phyloP scores from a whole-genome alignment of 176 grass and related monocot species.

The Oryza meridionalis region DNA sequence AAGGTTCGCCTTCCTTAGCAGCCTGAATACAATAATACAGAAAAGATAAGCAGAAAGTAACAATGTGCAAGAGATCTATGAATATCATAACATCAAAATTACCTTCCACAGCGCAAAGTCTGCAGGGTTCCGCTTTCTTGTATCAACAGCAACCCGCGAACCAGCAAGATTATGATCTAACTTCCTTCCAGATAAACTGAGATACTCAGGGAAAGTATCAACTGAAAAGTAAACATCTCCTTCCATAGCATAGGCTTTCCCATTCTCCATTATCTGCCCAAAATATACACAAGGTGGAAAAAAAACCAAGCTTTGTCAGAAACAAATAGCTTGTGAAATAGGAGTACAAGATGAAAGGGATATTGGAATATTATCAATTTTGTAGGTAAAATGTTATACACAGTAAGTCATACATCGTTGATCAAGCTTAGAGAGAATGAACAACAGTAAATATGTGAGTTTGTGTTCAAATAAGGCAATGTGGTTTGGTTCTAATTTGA shows the following conservation, averaged over 20 bases:
- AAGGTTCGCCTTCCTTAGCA: constrained; percentile 66
- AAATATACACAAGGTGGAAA: constrained; percentile 4
- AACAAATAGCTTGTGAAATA: background rate
- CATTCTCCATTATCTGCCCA: constrained; percentile 75
- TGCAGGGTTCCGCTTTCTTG: constrained; percentile 50
- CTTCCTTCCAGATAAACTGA: constrained; percentile 58
- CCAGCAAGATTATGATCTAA: constrained; percentile 65
- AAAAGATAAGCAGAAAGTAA: constrained; percentile 36
- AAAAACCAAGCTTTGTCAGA: background rate
- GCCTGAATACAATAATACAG: constrained; percentile 36
- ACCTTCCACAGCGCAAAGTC: constrained; percentile 82
- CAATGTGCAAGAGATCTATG: background rate
- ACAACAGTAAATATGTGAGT: background rate
- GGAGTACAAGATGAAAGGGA: background rate
- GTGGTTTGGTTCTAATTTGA: background rate
- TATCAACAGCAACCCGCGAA: constrained; percentile 60
- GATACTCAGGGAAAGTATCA: constrained; percentile 61
- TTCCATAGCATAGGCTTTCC: constrained; percentile 58
- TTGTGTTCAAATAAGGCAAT: background rate
- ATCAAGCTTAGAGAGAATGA: constrained; percentile 2
- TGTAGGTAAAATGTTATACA: background rate
- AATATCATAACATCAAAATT: constrained; percentile 23
- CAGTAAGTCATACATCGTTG: background rate
- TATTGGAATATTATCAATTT: background rate
- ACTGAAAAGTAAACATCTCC: constrained; percentile 82